These are phyloP conservation scores for Darksidea phi DNA, from an alignment of 495 filamentous ascomycete species.

Conservation along the genomic window DNA sequence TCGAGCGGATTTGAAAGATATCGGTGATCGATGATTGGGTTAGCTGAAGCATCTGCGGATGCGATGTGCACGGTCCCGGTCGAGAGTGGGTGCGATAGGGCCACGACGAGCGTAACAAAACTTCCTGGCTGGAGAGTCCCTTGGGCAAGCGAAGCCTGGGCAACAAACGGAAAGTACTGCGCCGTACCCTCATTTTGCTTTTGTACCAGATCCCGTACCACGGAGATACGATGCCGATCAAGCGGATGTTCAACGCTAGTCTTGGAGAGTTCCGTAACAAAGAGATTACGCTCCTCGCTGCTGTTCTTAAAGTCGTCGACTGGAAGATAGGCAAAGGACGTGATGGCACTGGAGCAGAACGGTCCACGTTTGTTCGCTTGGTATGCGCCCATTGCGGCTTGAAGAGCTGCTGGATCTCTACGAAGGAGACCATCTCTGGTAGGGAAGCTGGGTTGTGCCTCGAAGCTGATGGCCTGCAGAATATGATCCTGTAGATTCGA, in stretches of 20 bases:
- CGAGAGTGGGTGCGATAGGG: slow-evolving; percentile 41
- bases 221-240: too few species aligned
- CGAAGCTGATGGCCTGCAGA: slow-evolving; percentile 11
- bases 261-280: too few species aligned
- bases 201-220: too few species aligned
- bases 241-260: too few species aligned
- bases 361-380: too few species aligned
- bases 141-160: neutral
- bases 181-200: too few species aligned
- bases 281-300: too few species aligned
- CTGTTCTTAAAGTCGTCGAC: too few species aligned
- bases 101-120: slow-evolving; percentile 40
- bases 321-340: too few species aligned
- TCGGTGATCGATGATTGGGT: slow-evolving; percentile 57
- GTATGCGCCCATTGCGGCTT: too few species aligned
- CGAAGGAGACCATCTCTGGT: slow-evolving; percentile 8
- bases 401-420: neutral
- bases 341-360: too few species aligned
- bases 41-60: slow-evolving; percentile 54
- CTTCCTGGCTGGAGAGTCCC: slow-evolving; percentile 2
- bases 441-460: slow-evolving; percentile 2
- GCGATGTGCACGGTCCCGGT: slow-evolving; percentile 55
- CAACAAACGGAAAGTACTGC: too few species aligned
- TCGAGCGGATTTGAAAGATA: slow-evolving; percentile 47
- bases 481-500: slow-evolving; percentile 33